phyloP scores from a whole-genome alignment of 805 yeast genomes.

The Metschnikowia anglica region DNA sequence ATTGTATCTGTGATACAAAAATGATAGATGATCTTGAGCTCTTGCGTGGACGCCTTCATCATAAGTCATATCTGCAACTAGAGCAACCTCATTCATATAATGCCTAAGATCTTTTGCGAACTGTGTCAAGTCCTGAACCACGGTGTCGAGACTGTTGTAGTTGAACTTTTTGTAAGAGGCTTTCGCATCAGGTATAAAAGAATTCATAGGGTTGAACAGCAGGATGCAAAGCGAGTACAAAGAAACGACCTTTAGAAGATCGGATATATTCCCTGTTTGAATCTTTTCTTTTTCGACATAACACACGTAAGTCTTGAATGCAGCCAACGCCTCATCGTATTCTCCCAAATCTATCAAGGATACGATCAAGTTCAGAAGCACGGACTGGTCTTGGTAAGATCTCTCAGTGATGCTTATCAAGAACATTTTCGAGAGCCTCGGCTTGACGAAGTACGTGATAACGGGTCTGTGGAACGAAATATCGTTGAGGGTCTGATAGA shows the following conservation, averaged over 20 bases:
- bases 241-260: slow-evolving; percentile 35
- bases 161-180: slow-evolving; percentile 24
- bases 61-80: slow-evolving; percentile 28
- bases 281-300: slow-evolving; percentile 36
- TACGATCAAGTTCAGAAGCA: slow-evolving; percentile 33
- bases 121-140: slow-evolving; percentile 22
- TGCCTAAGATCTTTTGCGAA: slow-evolving; percentile 22
- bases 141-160: slow-evolving; percentile 23
- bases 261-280: slow-evolving; percentile 32
- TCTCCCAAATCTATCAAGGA: slow-evolving; percentile 35
- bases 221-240: slow-evolving; percentile 33
- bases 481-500: slow-evolving; percentile 31
- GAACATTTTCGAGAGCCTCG: slow-evolving; percentile 29
- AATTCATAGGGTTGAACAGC: slow-evolving; percentile 38
- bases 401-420: slow-evolving; percentile 31
- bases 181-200: slow-evolving; percentile 21
- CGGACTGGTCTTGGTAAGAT: slow-evolving; percentile 38
- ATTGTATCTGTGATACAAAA: slow-evolving; percentile 38
- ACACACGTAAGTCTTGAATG: slow-evolving; percentile 36
- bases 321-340: slow-evolving; percentile 45
- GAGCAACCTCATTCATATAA: slow-evolving; percentile 28
- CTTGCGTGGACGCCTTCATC: slow-evolving; percentile 22
- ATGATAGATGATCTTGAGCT: slow-evolving; percentile 27
- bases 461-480: slow-evolving; percentile 18
- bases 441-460: slow-evolving; percentile 21